Evolutionary conservation across 73 alveolate species (phyloP).

Genomic region (Symbiodinium pilosum): DNA sequence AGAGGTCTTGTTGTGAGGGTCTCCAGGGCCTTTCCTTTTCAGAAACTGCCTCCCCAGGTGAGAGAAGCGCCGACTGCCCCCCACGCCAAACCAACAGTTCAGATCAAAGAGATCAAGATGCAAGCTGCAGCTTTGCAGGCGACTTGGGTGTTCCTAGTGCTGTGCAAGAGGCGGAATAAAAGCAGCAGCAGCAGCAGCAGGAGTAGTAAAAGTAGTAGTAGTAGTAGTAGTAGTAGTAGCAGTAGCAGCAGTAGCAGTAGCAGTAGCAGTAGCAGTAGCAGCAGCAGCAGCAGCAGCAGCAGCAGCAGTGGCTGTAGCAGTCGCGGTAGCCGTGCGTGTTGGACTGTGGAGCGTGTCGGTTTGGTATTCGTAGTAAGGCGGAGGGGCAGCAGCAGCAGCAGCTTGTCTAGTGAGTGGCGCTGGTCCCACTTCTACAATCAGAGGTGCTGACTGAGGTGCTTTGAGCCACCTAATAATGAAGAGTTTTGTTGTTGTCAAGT

Average conservation of each 20-base stretch:
- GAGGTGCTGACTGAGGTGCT: no score
- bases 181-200: no score
- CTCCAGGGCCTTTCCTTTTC: no score
- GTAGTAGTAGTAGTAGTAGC: neutral
- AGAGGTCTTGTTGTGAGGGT: no score
- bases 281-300: neutral
- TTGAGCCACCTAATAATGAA: no score
- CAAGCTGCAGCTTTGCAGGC: no score
- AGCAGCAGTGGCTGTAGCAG: no score
- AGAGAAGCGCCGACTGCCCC: neutral
- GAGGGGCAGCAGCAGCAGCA: neutral
- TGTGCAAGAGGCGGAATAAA: no score
- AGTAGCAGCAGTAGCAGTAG: neutral
- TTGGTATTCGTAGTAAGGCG: neutral
- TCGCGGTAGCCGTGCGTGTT: neutral
- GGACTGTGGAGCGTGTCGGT: neutral
- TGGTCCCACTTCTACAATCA: no score
- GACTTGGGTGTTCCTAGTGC: no score
- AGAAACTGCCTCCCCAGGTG: neutral
- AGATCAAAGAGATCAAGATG: constrained; percentile 13
- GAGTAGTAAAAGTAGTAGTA: neutral
- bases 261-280: neutral
- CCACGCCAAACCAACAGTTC: neutral
- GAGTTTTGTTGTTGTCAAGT: no score
- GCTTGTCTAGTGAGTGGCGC: no score